These are phyloP conservation scores for Grigorovia humatica DNA, from an alignment of 805 yeast genomes.

Conservation along the genomic window DNA sequence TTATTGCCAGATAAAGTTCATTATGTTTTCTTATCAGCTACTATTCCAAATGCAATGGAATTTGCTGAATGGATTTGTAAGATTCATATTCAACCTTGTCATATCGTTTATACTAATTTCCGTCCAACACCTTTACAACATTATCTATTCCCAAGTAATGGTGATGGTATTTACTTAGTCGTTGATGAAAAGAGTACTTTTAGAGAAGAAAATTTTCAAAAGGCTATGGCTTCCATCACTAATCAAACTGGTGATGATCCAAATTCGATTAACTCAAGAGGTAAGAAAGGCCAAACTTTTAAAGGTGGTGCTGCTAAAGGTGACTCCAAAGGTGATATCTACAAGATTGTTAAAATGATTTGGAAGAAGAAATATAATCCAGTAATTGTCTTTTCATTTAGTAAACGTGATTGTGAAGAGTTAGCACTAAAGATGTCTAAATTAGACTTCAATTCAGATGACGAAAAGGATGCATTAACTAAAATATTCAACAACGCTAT, in stretches of 20 bases:
- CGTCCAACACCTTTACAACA: constrained; percentile 98
- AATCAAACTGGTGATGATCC: constrained; percentile 82
- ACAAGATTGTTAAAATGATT: constrained; percentile 95
- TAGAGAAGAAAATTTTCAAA: constrained; percentile 95
- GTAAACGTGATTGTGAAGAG: constrained; percentile 93
- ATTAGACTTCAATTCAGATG: constrained; percentile 86
- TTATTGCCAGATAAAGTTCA: constrained; percentile 92
- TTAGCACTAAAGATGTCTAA: constrained; percentile 93
- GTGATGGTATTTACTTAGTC: constrained; percentile 94
- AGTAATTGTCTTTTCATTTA: constrained; percentile 95
- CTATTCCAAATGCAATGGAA: constrained; percentile 96
- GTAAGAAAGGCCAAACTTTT: constrained; percentile 70
- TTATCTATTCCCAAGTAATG: constrained; percentile 95
- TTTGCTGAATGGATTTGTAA: constrained; percentile 98
- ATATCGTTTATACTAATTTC: constrained; percentile 96
- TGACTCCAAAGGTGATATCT: constrained; percentile 72
- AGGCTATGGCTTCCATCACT: constrained; percentile 90
- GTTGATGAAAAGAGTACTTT: constrained; percentile 95
- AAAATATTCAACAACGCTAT: constrained; percentile 89
- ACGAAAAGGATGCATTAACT: constrained; percentile 82
- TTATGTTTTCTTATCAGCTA: constrained; percentile 87
- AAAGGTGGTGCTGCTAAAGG: constrained; percentile 69
- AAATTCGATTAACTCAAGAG: constrained; percentile 42
- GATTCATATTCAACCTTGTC: constrained; percentile 93
- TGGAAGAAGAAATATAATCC: constrained; percentile 96